Conservation (phyloP, 1,139 yeast genomes). For the Sugiyamaella neomexicana region DNA sequence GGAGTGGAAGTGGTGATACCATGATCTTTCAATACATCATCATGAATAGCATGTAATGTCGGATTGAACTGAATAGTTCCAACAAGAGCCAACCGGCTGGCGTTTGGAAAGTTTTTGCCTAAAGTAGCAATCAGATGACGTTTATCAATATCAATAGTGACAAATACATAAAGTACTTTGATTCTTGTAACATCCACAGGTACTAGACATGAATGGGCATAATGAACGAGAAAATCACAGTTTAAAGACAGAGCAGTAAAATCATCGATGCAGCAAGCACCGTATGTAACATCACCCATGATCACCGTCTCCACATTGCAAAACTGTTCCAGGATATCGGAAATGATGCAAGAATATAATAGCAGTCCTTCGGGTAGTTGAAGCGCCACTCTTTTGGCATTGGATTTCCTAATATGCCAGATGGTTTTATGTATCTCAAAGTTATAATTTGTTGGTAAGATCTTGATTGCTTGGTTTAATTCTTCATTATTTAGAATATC, state of each 20-base stretch:
- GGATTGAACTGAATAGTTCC: conserved; percentile 98
- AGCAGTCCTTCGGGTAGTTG: conserved; percentile 98
- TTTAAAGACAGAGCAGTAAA: conserved; percentile 89
- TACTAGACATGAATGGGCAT: conserved; percentile 95
- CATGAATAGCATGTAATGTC: conserved; percentile 76
- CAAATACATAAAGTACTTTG: conserved; percentile 92
- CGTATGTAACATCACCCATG: conserved; percentile 99
- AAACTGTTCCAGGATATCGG: conserved; percentile 91
- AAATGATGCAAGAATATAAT: conserved; percentile 78
- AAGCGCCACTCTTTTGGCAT: conserved; percentile 78
- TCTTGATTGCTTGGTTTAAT: conserved; percentile 72
- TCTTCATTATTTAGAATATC: conserved; percentile 79
- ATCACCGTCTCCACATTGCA: conserved; percentile 84
- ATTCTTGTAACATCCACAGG: conserved; percentile 91
- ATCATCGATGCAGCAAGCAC: conserved; percentile 98
- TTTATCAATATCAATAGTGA: conserved; percentile 86
- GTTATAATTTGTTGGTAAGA: conserved; percentile 87
- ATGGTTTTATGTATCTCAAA: conserved; percentile 95
- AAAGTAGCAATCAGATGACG: conserved; percentile 76
- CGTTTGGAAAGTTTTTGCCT: conserved; percentile 63
- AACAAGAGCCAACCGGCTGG: conserved; percentile 70
- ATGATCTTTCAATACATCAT: conserved; percentile 43
- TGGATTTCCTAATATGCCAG: conserved; percentile 79
- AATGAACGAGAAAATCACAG: conserved; percentile 93
- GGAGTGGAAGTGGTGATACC: conserved; percentile 65